phyloP scores from a whole-genome alignment of 2,329 filamentous ascomycete species.

The Nothophaeocryptopus gaeumannii region DNA sequence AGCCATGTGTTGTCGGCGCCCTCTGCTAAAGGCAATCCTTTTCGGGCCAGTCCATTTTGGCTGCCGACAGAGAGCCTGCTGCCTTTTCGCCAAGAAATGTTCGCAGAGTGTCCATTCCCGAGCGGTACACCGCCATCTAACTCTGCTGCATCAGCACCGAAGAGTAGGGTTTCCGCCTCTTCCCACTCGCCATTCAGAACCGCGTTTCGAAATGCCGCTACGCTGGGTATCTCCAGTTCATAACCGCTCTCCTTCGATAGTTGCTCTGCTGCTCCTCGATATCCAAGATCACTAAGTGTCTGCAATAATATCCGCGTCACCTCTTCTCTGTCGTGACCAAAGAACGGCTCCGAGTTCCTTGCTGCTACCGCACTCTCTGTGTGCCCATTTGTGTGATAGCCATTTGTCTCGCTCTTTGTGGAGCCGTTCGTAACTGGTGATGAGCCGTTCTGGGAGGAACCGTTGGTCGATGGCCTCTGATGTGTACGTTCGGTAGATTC shows the following conservation, averaged over 20 bases:
- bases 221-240: conserved; percentile 79
- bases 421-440: conserved; percentile 42
- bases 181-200: conserved; percentile 78
- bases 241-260: conserved; percentile 81
- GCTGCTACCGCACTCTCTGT: conserved; percentile 21
- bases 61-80: conserved; percentile 25
- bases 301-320: conserved; percentile 91
- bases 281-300: conserved; percentile 83
- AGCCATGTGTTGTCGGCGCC: conserved; percentile 75
- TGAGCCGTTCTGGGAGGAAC: conserved; percentile 34
- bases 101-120: conserved; percentile 26
- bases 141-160: conserved; percentile 48
- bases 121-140: conserved; percentile 43
- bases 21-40: conserved; percentile 69
- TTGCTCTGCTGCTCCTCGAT: conserved; percentile 69
- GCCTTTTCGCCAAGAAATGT: conserved; percentile 23
- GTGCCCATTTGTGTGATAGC: conserved; percentile 43
- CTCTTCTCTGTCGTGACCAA: conserved; percentile 87
- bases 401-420: conserved; percentile 42
- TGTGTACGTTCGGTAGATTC: conserved; percentile 41
- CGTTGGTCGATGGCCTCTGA: conserved; percentile 38
- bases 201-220: conserved; percentile 79
- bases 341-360: conserved; percentile 55
- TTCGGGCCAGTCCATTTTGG: conserved; percentile 27
- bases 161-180: conserved; percentile 78